phyloP scores from a whole-genome alignment of 257 asterid species.

The Plectranthus barbatus region DNA sequence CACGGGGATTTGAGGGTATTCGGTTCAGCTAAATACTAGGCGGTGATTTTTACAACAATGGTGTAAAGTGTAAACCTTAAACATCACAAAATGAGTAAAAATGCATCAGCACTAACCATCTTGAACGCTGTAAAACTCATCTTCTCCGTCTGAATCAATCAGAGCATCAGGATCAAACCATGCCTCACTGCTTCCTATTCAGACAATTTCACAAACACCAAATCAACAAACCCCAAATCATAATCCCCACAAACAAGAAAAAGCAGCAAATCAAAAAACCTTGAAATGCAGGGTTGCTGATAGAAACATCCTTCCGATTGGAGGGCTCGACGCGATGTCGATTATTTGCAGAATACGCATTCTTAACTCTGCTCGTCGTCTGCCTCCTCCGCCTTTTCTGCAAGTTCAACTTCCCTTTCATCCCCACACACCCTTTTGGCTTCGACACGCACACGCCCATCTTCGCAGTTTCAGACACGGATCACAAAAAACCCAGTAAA shows the following conservation, averaged over 20 bases:
- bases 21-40: no score
- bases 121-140: constrained; percentile 78
- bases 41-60: no score
- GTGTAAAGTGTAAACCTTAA: neutral
- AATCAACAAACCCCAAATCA: neutral
- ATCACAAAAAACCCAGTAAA: no score
- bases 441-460: constrained; percentile 88
- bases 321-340: constrained; percentile 74
- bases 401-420: constrained; percentile 37
- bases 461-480: neutral
- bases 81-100: neutral
- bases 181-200: constrained; percentile 61
- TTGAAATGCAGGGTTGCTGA: constrained; percentile 74
- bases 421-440: constrained; percentile 59
- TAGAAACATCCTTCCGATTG: constrained; percentile 44
- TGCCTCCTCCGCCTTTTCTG: constrained; percentile 27
- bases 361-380: constrained; percentile 34
- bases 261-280: constrained; percentile 28
- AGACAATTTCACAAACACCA: neutral
- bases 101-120: constrained; percentile 48
- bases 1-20: no score
- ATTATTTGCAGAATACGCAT: constrained; percentile 33
- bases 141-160: constrained; percentile 72
- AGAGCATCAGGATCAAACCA: constrained; percentile 71
- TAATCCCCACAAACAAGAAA: neutral